A percentile compares a stretch with the other conserved stretches of the same genome.
Conservation (phyloP, 1,284 basidiomycete genomes). For the Cystobasidium sp. region DNA sequence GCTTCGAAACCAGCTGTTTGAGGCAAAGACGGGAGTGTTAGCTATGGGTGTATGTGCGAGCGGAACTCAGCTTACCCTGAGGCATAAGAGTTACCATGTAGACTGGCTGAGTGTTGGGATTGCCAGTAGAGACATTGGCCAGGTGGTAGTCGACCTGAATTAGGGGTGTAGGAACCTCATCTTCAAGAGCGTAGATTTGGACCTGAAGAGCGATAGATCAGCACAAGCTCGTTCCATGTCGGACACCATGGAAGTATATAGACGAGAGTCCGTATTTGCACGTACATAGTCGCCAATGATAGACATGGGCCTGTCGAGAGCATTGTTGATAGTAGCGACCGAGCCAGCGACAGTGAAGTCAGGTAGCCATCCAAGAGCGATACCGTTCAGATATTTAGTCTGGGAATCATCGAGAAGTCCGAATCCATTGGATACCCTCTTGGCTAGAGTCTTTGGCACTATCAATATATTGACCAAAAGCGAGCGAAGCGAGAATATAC, state of each 20-base stretch:
- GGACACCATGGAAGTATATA: not conserved
- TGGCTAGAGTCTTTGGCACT: conserved; percentile 23
- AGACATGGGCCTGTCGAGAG: conserved; percentile 12
- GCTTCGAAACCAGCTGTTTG: conserved; percentile 18
- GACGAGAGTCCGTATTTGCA: not conserved
- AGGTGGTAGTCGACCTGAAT: conserved; percentile 20
- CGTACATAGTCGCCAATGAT: conserved; percentile 20
- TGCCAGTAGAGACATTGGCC: conserved; percentile 21
- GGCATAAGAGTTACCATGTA: conserved; percentile 25
- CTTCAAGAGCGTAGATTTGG: conserved; percentile 27
- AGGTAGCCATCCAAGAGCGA: conserved; percentile 24
- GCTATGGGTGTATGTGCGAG: not conserved
- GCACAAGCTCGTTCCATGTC: not conserved
- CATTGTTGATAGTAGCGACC: conserved; percentile 17
- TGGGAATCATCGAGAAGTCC: conserved; percentile 18
- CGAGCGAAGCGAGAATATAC: too few species aligned
- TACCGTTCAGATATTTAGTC: conserved; percentile 12
- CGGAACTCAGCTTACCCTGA: not conserved
- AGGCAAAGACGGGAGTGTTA: not conserved
- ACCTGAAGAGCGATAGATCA: not conserved
- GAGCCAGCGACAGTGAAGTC: conserved; percentile 10
- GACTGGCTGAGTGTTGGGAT: conserved; percentile 13
- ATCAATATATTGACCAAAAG: not conserved
- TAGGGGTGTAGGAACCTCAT: conserved; percentile 13
- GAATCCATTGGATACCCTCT: conserved; percentile 14